A percentile compares a stretch with the other conserved stretches of the same genome.
These are phyloP conservation scores for Tolypocladium pustulatum DNA, from an alignment of 2,329 filamentous ascomycete genomes.

Conservation along the genomic window DNA sequence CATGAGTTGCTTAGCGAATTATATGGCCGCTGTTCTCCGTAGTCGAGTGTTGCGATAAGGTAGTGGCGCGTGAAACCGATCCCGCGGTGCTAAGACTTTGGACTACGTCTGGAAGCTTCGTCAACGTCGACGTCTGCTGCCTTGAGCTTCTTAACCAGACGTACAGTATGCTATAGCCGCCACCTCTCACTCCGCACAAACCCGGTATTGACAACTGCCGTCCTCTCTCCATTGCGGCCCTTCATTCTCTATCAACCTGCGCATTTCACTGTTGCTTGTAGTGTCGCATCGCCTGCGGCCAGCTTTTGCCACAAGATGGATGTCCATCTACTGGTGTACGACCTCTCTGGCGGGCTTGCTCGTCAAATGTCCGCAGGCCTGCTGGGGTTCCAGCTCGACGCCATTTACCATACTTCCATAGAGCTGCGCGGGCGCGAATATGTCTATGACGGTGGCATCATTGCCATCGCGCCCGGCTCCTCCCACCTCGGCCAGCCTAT, in stretches of 20 bases:
- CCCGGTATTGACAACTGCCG: not conserved
- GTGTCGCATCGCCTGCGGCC: not conserved
- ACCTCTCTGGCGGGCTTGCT: conserved; percentile 56
- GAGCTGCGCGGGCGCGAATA: conserved; percentile 80
- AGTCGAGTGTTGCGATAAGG: not conserved
- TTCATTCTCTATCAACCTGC: not conserved
- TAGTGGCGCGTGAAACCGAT: not conserved
- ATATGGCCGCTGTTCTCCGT: not conserved
- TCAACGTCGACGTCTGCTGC: not conserved
- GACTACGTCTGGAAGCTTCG: not conserved
- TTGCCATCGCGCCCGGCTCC: conserved; percentile 66
- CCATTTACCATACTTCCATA: conserved; percentile 90
- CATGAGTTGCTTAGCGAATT: too few species aligned
- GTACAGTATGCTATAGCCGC: not conserved
- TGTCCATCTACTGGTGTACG: conserved; percentile 68
- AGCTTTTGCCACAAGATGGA: conserved; percentile 43
- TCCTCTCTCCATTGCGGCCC: too few species aligned
- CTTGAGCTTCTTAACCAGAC: not conserved
- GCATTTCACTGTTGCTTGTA: not conserved
- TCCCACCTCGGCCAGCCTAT: conserved; percentile 84
- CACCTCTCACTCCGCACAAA: not conserved
- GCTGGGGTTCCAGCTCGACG: conserved; percentile 61
- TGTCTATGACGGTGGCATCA: conserved; percentile 79
- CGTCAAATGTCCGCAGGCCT: conserved; percentile 42
- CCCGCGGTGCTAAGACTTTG: not conserved